A percentile compares a stretch with the other conserved stretches of the same genome.
Evolutionary conservation across 2,329 filamentous ascomycete species (phyloP).

Genomic region (Penicillium sp.): DNA sequence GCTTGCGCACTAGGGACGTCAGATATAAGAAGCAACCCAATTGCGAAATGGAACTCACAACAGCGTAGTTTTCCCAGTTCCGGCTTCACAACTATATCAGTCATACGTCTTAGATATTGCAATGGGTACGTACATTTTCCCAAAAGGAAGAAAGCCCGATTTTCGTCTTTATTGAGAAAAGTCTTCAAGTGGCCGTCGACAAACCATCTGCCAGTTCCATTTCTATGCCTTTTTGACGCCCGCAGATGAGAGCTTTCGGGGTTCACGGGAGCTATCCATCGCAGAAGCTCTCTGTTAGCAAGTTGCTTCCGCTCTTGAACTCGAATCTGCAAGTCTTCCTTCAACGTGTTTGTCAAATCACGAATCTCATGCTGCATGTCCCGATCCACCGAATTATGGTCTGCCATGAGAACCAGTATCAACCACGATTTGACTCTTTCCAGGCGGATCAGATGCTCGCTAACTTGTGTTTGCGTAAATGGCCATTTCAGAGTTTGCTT

Average conservation of each 20-base stretch:
- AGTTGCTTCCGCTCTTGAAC: slow-evolving; percentile 11
- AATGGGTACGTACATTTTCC: slow-evolving; percentile 17
- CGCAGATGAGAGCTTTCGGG: slow-evolving; percentile 14
- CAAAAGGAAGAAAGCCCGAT: slow-evolving; percentile 10
- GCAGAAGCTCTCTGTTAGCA: slow-evolving; percentile 10
- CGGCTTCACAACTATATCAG: slow-evolving; percentile 8
- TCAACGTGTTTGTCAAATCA: slow-evolving; percentile 9
- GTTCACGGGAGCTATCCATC: slow-evolving; percentile 20
- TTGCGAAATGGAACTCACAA: slow-evolving; percentile 10
- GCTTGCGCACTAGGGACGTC: slow-evolving; percentile 13
- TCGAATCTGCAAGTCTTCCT: slow-evolving; percentile 15
- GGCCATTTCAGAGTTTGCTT: slow-evolving; percentile 21
- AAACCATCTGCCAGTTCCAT: slow-evolving; percentile 17
- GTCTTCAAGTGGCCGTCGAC: slow-evolving; percentile 11
- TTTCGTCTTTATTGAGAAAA: slow-evolving; percentile 6
- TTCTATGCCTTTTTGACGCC: slow-evolving; percentile 8
- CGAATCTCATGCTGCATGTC: slow-evolving; percentile 15
- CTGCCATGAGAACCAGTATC: slow-evolving; percentile 20
- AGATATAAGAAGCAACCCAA: neutral
- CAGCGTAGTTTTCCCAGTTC: slow-evolving; percentile 19
- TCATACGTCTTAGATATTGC: neutral
- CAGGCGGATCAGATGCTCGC: slow-evolving; percentile 10
- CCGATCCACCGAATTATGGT: slow-evolving; percentile 11
- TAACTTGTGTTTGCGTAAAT: slow-evolving; percentile 15
- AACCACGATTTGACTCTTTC: slow-evolving; percentile 23